These are phyloP conservation scores for Tylopilus plumbeoviolaceoides DNA, from an alignment of 768 basidiomycete species.

Conservation along the genomic window DNA sequence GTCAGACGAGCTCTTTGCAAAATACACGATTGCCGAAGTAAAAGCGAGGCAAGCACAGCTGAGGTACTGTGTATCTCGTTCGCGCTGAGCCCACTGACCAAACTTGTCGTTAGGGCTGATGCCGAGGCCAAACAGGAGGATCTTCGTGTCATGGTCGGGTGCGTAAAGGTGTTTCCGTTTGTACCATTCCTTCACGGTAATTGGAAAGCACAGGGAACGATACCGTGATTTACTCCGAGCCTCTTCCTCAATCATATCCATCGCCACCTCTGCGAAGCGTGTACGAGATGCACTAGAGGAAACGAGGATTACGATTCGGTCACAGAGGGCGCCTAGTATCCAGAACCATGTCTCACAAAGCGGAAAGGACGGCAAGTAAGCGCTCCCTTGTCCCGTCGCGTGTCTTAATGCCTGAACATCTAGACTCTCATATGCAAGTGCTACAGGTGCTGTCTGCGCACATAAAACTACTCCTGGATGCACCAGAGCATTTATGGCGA, in stretches of 20 bases:
- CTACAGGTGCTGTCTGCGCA: constrained; percentile 81
- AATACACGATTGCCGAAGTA: constrained; percentile 68
- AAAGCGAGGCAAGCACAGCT: constrained; percentile 63
- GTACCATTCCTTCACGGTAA: constrained; percentile 31
- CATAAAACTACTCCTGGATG: constrained; percentile 86
- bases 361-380: constrained; percentile 41
- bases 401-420: constrained; percentile 1
- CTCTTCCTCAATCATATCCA: constrained; percentile 78
- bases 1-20: constrained; percentile 73
- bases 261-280: constrained; percentile 62
- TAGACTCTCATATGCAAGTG: constrained; percentile 64
- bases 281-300: constrained; percentile 64
- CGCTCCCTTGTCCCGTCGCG: neutral
- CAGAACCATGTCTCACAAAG: constrained; percentile 38
- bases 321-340: constrained; percentile 42
- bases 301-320: constrained; percentile 49
- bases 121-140: constrained; percentile 88
- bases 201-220: constrained; percentile 75
- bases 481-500: constrained; percentile 89
- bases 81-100: neutral
- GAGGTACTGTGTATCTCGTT: constrained; percentile 40
- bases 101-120: constrained; percentile 49
- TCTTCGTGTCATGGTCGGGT: constrained; percentile 89
- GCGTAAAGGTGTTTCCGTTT: constrained; percentile 36
- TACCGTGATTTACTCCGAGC: constrained; percentile 86